Conservation (phyloP, 495 filamentous ascomycete genomes). For the Ascodesmis nigricans region DNA sequence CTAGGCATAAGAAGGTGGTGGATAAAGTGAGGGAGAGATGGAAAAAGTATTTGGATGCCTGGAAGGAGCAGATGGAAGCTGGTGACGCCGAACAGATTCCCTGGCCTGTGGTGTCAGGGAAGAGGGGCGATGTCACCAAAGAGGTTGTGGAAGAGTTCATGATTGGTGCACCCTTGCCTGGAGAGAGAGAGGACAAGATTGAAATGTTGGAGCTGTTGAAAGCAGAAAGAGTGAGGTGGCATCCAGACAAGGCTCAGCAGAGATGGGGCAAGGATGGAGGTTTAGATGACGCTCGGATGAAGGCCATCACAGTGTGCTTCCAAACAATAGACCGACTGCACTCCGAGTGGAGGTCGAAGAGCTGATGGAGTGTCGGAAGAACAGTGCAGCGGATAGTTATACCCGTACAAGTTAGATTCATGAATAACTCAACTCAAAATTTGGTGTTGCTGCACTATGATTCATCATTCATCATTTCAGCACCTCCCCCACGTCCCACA, state of each 20-base stretch:
- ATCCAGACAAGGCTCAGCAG: slow-evolving; percentile 97
- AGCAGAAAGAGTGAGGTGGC: slow-evolving; percentile 75
- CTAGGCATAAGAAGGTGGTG: slow-evolving; percentile 34
- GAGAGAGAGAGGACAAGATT: slow-evolving; percentile 18
- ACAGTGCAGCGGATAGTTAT: too few relatives aligned
- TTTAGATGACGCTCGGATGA: slow-evolving; percentile 44
- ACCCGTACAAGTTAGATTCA: too few relatives aligned
- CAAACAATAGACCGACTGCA: slow-evolving; percentile 69
- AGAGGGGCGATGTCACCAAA: slow-evolving; percentile 34
- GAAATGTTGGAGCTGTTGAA: slow-evolving; percentile 42
- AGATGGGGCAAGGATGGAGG: slow-evolving; percentile 40
- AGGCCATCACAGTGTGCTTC: slow-evolving; percentile 72
- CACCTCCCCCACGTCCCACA: too few relatives aligned
- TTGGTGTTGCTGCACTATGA: too few relatives aligned
- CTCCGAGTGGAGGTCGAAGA: slow-evolving; percentile 43
- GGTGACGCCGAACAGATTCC: slow-evolving; percentile 28
- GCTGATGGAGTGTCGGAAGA: too few relatives aligned
- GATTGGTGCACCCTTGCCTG: slow-evolving; percentile 26
- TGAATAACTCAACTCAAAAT: too few relatives aligned
- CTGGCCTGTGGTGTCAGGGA: slow-evolving; percentile 58
- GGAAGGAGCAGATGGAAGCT: slow-evolving; percentile 22
- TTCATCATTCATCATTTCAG: too few relatives aligned
- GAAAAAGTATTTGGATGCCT: slow-evolving; percentile 38
- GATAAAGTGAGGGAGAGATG: slow-evolving; percentile 40
- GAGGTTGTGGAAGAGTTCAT: slow-evolving; percentile 45